These are phyloP conservation scores for Pontederia crassipes DNA, from an alignment of 176 grass and related monocot species.

Conservation along the genomic window DNA sequence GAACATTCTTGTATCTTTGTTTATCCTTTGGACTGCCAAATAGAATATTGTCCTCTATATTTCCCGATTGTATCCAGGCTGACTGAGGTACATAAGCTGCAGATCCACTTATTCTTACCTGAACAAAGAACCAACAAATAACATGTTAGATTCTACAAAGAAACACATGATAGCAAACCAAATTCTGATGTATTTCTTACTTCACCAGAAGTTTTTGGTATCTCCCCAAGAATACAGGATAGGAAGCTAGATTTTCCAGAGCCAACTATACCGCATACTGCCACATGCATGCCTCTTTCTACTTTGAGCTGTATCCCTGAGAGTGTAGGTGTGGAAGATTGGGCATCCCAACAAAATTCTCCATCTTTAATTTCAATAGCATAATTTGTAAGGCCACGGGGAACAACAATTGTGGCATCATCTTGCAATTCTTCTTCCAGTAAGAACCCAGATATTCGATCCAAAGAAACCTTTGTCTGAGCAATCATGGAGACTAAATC, in stretches of 20 bases:
- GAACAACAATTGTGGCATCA: conserved; percentile 55
- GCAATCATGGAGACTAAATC: conserved; percentile 75
- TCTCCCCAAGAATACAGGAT: conserved; percentile 88
- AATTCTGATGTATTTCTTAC: conserved; percentile 32
- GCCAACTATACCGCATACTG: conserved; percentile 94
- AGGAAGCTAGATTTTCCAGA: conserved; percentile 93
- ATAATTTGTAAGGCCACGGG: conserved; percentile 45
- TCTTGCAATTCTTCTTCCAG: conserved; percentile 58
- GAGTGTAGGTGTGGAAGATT: conserved; percentile 48
- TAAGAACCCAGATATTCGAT: conserved; percentile 53
- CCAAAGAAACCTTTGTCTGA: conserved; percentile 79
- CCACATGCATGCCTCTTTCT: conserved; percentile 78
- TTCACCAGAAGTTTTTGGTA: conserved; percentile 82
- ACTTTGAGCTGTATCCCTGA: conserved; percentile 51
- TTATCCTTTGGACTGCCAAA: conserved; percentile 78
- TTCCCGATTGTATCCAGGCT: conserved; percentile 98
- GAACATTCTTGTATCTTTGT: conserved; percentile 66
- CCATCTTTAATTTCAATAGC: conserved; percentile 71
- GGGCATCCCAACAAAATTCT: conserved; percentile 64
- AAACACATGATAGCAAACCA: background rate
- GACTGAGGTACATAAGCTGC: conserved; percentile 88
- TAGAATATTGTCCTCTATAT: conserved; percentile 93
- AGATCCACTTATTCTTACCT: conserved; percentile 87
- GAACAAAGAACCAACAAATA: conserved; percentile 24
- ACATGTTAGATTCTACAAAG: background rate